phyloP scores from a whole-genome alignment of 2,329 filamentous ascomycete genomes.

The Chaetomiaceae sp. region DNA sequence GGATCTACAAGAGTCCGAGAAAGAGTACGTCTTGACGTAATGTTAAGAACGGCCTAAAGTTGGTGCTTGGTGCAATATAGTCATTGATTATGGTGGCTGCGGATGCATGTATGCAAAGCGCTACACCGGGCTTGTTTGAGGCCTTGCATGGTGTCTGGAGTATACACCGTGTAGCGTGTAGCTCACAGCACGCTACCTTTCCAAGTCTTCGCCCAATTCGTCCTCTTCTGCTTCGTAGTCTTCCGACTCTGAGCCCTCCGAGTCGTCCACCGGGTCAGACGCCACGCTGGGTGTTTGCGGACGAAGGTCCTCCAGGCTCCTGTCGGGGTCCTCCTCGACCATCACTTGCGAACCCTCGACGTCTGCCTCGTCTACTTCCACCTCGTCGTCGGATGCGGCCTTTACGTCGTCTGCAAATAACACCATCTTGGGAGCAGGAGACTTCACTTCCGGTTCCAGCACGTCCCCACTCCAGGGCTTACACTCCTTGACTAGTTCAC shows the following conservation, averaged over 20 bases:
- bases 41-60: too few species aligned
- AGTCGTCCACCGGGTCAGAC: constrained; percentile 12
- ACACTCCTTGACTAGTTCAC: constrained; percentile 77
- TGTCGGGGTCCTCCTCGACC: constrained; percentile 3
- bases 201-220: constrained; percentile 27
- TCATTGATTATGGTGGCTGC: too few species aligned
- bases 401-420: constrained; percentile 57
- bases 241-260: constrained; percentile 26
- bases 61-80: too few species aligned
- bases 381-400: constrained; percentile 27
- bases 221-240: constrained; percentile 32
- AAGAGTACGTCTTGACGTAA: too few species aligned
- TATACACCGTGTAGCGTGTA: too few species aligned
- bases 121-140: too few species aligned
- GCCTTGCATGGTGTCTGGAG: too few species aligned
- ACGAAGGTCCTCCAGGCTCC: constrained; percentile 12
- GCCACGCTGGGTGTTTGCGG: constrained; percentile 14
- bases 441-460: constrained; percentile 51
- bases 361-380: constrained; percentile 3
- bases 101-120: too few species aligned
- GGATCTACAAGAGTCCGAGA: too few species aligned
- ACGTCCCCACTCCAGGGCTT: constrained; percentile 91
- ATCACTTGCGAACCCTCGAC: constrained; percentile 8
- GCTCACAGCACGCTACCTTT: neutral
- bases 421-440: constrained; percentile 51